Percentiles rank a stretch among this genome's conserved stretches.
phyloP scores from a whole-genome alignment of 1,284 basidiomycete species.

The Rhodotorula sp. region DNA sequence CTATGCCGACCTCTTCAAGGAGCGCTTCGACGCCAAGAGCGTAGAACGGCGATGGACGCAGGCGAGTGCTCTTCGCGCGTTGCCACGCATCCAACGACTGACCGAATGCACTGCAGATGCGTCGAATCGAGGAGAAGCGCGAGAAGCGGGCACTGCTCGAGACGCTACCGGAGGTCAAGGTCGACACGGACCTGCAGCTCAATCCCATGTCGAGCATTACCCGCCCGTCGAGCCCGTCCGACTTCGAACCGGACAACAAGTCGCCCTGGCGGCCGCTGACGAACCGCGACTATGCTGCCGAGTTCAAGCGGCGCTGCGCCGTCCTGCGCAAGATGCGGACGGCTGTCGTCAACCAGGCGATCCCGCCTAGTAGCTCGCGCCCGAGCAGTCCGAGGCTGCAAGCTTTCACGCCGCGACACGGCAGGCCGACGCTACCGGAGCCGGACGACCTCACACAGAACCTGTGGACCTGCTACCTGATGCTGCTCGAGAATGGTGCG shows the following conservation, averaged over 20 bases:
- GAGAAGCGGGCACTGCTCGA: slow-evolving; percentile 45
- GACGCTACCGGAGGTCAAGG: slow-evolving; percentile 24
- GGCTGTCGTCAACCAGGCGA: slow-evolving; percentile 13
- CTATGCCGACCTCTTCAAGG: slow-evolving; percentile 51
- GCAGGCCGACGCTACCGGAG: slow-evolving; percentile 25
- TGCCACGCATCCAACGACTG: too few species aligned
- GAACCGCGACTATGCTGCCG: slow-evolving; percentile 35
- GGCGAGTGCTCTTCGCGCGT: slow-evolving; percentile 29
- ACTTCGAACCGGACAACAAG: slow-evolving; percentile 10
- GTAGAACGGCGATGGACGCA: slow-evolving; percentile 42
- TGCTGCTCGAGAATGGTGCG: slow-evolving; percentile 55
- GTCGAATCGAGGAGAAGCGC: slow-evolving; percentile 47
- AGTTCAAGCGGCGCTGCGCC: slow-evolving; percentile 39
- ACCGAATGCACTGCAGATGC: slow-evolving; percentile 44
- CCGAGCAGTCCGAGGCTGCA: slow-evolving; percentile 36
- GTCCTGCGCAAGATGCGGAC: slow-evolving; percentile 33
- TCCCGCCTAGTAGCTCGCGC: slow-evolving; percentile 30
- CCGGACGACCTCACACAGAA: slow-evolving; percentile 47
- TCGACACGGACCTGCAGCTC: slow-evolving; percentile 33
- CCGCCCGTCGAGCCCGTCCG: slow-evolving; percentile 29
- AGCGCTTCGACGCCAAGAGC: slow-evolving; percentile 53
- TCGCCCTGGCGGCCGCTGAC: slow-evolving; percentile 38
- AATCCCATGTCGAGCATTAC: slow-evolving; percentile 27
- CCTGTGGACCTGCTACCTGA: slow-evolving; percentile 54
- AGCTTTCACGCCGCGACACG: slow-evolving; percentile 25